phyloP scores from a whole-genome alignment of 495 filamentous ascomycete species.

The Tuber borchii region DNA sequence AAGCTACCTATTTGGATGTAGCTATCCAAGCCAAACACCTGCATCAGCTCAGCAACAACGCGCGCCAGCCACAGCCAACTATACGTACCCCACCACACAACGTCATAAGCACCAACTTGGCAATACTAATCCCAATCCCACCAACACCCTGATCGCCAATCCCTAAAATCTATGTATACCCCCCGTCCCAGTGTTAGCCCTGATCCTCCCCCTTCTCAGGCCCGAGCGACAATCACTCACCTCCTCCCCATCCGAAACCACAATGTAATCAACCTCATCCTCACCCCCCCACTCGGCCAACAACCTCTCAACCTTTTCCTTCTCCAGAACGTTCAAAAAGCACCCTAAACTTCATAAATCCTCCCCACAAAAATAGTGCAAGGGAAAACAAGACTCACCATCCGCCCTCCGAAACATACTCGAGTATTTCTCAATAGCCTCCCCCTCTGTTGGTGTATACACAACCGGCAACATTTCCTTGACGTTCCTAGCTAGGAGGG shows the following conservation, averaged over 20 bases:
- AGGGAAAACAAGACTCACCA: conserved; percentile 41
- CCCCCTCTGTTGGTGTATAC: conserved; percentile 85
- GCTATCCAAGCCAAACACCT: conserved; percentile 14
- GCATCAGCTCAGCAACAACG: background rate
- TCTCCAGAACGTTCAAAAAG: conserved; percentile 51
- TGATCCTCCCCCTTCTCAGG: background rate
- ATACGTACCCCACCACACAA: conserved; percentile 74
- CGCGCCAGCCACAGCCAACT: background rate
- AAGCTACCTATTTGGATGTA: conserved; percentile 37
- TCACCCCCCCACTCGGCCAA: conserved; percentile 60
- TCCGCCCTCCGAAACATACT: conserved; percentile 69
- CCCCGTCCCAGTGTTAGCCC: background rate
- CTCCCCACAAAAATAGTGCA: background rate
- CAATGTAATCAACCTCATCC: conserved; percentile 82
- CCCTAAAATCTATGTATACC: conserved; percentile 62
- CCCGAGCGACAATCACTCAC: conserved; percentile 34
- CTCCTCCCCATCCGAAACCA: conserved; percentile 72
- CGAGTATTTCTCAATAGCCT: conserved; percentile 84
- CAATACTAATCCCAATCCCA: conserved; percentile 74
- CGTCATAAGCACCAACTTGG: conserved; percentile 76
- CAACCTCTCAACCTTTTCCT: conserved; percentile 19
- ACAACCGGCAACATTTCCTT: conserved; percentile 86
- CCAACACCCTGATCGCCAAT: conserved; percentile 92
- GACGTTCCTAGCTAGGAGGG: conserved; percentile 47
- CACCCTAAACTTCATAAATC: conserved; percentile 45